Conservation (phyloP, 2,329 filamentous ascomycete genomes). For the Paecilomyces variotii region DNA sequence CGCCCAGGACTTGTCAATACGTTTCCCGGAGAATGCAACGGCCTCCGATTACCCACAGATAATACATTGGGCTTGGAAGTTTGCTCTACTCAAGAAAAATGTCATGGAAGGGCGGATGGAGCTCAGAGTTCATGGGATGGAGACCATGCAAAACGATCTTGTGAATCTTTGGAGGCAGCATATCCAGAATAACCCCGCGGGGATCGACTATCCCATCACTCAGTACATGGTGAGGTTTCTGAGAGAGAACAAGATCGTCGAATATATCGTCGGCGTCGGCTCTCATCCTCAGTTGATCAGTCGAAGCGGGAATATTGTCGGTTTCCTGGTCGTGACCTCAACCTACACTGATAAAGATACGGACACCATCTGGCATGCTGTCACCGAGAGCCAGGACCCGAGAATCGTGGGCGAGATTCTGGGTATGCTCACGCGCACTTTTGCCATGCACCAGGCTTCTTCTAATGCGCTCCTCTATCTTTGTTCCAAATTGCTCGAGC, state of each 20-base stretch:
- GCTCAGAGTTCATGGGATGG: conserved; percentile 69
- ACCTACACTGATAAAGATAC: conserved; percentile 65
- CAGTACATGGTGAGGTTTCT: conserved; percentile 63
- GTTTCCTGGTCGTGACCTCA: conserved; percentile 73
- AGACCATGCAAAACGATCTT: conserved; percentile 64
- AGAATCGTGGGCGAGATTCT: conserved; percentile 75
- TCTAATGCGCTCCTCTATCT: conserved; percentile 52
- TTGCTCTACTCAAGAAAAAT: conserved; percentile 60
- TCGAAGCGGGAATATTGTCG: conserved; percentile 74
- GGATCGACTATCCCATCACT: conserved; percentile 48
- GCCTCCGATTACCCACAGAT: conserved; percentile 24
- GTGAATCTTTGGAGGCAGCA: conserved; percentile 57
- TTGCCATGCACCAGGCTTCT: conserved; percentile 36
- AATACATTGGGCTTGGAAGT: conserved; percentile 54
- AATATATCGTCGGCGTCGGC: conserved; percentile 82
- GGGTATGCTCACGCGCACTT: conserved; percentile 51
- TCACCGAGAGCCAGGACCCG: conserved; percentile 73
- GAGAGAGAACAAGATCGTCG: conserved; percentile 61
- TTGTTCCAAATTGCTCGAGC: conserved; percentile 59
- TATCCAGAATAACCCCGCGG: conserved; percentile 37
- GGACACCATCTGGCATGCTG: conserved; percentile 75
- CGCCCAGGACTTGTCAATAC: conserved; percentile 27
- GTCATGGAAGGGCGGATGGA: conserved; percentile 86
- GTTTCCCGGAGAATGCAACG: conserved; percentile 20
- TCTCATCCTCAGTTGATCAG: conserved; percentile 86